These are phyloP conservation scores for Nitzschia sp. DNA, from an alignment of 108 stramenopile species.

Conservation along the genomic window DNA sequence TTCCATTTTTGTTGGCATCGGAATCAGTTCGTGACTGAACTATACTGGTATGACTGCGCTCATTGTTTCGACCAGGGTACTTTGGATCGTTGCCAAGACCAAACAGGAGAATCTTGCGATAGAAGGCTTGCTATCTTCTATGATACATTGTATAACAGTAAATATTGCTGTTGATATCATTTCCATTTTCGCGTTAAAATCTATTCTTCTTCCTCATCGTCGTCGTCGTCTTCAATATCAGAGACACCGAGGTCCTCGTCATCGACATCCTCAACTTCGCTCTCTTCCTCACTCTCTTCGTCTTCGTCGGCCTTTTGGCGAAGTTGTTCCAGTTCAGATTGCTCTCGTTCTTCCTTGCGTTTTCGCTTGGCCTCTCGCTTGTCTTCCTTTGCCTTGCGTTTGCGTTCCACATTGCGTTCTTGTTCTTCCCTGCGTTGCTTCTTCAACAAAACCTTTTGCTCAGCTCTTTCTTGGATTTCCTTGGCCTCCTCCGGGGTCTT, in stretches of 20 bases:
- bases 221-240: conserved; percentile 25
- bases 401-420: conserved; percentile 81
- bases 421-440: conserved; percentile 77
- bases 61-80: no score
- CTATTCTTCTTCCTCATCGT: background rate
- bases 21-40: background rate
- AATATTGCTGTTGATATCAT: no score
- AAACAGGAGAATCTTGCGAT: no score
- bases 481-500: conserved; percentile 76
- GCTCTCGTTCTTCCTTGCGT: conserved; percentile 71
- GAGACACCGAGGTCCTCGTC: conserved; percentile 33
- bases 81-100: no score
- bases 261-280: conserved; percentile 19
- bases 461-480: conserved; percentile 61
- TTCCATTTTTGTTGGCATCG: conserved; percentile 9
- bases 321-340: conserved; percentile 71
- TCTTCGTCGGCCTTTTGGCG: conserved; percentile 50
- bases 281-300: conserved; percentile 22
- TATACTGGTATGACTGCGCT: no score
- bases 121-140: no score
- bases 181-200: no score
- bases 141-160: no score
- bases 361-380: conserved; percentile 69
- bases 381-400: conserved; percentile 68
- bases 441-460: conserved; percentile 63